Evolutionary conservation across 2,329 filamentous ascomycete genomes (phyloP), one percentile per base, ranked within the genome.

Genomic region (Grosmannia penicillata): DNA sequence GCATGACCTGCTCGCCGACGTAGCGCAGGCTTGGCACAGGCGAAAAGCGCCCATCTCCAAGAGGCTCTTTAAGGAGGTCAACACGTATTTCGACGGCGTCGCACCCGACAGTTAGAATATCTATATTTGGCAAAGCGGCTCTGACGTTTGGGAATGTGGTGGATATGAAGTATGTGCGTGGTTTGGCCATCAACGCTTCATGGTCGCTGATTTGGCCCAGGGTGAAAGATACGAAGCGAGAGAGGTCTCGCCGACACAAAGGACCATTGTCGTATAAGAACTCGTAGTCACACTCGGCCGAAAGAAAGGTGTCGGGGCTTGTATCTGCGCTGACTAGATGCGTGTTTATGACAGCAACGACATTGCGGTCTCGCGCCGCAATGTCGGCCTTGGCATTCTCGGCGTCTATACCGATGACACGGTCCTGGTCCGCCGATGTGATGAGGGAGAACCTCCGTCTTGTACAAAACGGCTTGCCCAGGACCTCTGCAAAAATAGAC

Each of bases 141-240:
- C 79, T 78, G 8, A 93, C 81, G 53, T 93, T 83, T 0, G 84
- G 81, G 47, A 93, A 93, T 0, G 85, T 93, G 1, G 83, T 91
- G 5, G 84, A 91, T 47, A 93, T 85, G 51, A 91, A 77, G 48
- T 82, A 87, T 0, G 83, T 91, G 50, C 83, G 71, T 29, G 74
- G 69, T 53, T 91, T 91, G 36, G 77, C 74, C 63, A 79, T 78
- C 28, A 93, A 62, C 40, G 82, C 78, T 48, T 81, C 76, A 53
- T 93, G 82, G 40, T 81, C 79, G 51, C 74, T 78, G 46, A 80
- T 78, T 59, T 91, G 83, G 9, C 84, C 84, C 21, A 91, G 62
- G 6, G 81, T 77, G 52, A 91, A 78, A 6, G 82, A 82, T 21
- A 86, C 70, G 52, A 87, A 91, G 27, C 84, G 73, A 9, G 82